Percentiles rank a stretch among this genome's conserved stretches.
Evolutionary conservation across 202 grass and related monocot genomes (phyloP).

Genomic region (Panicum hallii): DNA sequence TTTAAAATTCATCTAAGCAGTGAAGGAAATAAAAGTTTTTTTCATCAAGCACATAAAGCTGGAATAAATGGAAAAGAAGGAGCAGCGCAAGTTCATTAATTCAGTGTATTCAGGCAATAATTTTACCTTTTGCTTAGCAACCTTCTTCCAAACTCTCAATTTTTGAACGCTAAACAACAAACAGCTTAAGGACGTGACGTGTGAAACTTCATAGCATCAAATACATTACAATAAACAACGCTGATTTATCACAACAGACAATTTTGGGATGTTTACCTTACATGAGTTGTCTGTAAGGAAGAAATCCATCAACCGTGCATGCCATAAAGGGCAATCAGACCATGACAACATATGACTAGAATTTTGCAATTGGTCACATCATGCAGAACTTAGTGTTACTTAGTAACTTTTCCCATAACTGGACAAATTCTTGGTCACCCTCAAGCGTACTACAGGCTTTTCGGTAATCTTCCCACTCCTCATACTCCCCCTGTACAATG

Average conservation of each 20-base stretch:
- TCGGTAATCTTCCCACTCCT: not conserved
- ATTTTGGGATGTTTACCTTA: not conserved
- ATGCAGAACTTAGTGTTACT: not conserved
- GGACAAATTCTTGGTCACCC: not conserved
- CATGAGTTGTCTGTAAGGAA: not conserved
- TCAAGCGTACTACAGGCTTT: not conserved
- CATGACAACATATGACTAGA: not conserved
- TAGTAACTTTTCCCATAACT: not conserved
- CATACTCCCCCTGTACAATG: not conserved
- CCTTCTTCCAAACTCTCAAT: not conserved
- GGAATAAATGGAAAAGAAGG: not conserved
- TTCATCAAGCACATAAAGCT: not conserved
- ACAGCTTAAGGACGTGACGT: not conserved
- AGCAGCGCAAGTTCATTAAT: not conserved
- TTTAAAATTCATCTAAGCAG: not conserved
- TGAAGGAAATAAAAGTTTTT: not conserved
- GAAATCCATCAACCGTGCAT: not conserved
- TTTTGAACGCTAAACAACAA: too few relatives aligned
- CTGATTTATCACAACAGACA: not conserved
- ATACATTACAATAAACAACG: not conserved
- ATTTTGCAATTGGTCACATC: too few relatives aligned
- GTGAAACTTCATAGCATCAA: not conserved
- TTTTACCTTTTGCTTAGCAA: constrained; percentile 10
- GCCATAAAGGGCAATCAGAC: not conserved
- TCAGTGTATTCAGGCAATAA: not conserved